Conservation (phyloP, 495 filamentous ascomycete genomes). For the Penicillium antarcticum region DNA sequence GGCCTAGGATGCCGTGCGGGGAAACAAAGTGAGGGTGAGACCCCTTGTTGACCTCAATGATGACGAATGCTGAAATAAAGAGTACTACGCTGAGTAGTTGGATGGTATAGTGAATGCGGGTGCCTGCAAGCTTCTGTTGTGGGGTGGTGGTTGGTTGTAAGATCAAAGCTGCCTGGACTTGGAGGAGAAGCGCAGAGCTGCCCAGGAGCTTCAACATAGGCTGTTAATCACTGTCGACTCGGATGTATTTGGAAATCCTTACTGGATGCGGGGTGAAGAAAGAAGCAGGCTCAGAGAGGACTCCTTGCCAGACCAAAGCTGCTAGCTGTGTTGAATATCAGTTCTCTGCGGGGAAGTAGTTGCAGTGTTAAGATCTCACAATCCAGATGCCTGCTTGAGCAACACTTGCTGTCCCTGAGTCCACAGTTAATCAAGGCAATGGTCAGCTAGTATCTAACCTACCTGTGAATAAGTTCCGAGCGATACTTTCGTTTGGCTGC, state of each 20-base stretch:
- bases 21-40: slow-evolving; percentile 70
- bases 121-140: slow-evolving; percentile 68
- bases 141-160: slow-evolving; percentile 83
- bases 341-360: background rate
- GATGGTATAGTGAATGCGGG: slow-evolving; percentile 63
- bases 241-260: slow-evolving; percentile 14
- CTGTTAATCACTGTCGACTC: background rate
- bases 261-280: slow-evolving; percentile 85
- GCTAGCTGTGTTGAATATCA: slow-evolving; percentile 52
- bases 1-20: slow-evolving; percentile 74
- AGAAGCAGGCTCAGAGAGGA: slow-evolving; percentile 63
- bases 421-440: background rate
- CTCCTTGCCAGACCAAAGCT: slow-evolving; percentile 67
- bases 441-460: slow-evolving; percentile 9
- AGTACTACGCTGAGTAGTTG: slow-evolving; percentile 59
- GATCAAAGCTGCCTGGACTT: slow-evolving; percentile 76
- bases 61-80: slow-evolving; percentile 63
- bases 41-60: slow-evolving; percentile 84
- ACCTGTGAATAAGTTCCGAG: slow-evolving; percentile 77
- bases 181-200: slow-evolving; percentile 65
- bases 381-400: slow-evolving; percentile 67
- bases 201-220: slow-evolving; percentile 62
- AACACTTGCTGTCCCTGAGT: slow-evolving; percentile 61
- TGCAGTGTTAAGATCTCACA: slow-evolving; percentile 34
- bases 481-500: slow-evolving; percentile 55